phyloP scores from a whole-genome alignment of 2,329 filamentous ascomycete species.

The Metarhizium robertsii region DNA sequence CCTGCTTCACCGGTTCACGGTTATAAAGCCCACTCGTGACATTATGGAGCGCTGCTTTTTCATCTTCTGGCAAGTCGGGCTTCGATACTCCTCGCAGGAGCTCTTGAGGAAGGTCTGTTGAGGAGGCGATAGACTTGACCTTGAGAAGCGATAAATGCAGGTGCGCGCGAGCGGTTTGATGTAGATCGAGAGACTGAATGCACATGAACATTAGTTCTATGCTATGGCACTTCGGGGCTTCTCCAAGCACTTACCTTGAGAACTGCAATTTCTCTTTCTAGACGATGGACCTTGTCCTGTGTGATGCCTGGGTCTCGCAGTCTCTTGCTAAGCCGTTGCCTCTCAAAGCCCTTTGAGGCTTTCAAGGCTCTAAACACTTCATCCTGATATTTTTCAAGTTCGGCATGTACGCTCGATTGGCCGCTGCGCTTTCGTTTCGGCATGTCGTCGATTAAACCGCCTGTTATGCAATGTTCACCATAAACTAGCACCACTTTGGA shows the following conservation, averaged over 20 bases:
- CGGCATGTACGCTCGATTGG: conserved; percentile 36
- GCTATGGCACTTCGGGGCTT: not conserved
- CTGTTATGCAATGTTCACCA: not conserved
- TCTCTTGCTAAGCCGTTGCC: conserved; percentile 62
- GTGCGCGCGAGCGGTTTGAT: conserved; percentile 47
- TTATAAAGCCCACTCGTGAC: conserved; percentile 51
- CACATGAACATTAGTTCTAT: not conserved
- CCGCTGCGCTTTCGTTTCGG: conserved; percentile 47
- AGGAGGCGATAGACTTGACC: conserved; percentile 42
- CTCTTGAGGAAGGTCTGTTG: conserved; percentile 38
- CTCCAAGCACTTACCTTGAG: conserved; percentile 34
- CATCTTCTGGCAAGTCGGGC: conserved; percentile 41
- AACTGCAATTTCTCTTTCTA: conserved; percentile 52
- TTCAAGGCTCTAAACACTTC: conserved; percentile 61
- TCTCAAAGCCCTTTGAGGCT: conserved; percentile 64
- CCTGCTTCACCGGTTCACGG: conserved; percentile 38
- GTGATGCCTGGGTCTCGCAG: conserved; percentile 36
- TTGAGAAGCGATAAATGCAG: conserved; percentile 45
- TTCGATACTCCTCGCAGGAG: conserved; percentile 38
- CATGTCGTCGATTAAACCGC: conserved; percentile 27
- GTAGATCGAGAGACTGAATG: conserved; percentile 44
- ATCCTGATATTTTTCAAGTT: conserved; percentile 46
- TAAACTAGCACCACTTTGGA: not conserved
- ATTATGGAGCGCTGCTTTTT: conserved; percentile 43
- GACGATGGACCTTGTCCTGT: conserved; percentile 42